Percentiles rank a stretch among this genome's conserved stretches.
phyloP scores from a whole-genome alignment of 2,329 filamentous ascomycete genomes.

The Cladosporium velox region DNA sequence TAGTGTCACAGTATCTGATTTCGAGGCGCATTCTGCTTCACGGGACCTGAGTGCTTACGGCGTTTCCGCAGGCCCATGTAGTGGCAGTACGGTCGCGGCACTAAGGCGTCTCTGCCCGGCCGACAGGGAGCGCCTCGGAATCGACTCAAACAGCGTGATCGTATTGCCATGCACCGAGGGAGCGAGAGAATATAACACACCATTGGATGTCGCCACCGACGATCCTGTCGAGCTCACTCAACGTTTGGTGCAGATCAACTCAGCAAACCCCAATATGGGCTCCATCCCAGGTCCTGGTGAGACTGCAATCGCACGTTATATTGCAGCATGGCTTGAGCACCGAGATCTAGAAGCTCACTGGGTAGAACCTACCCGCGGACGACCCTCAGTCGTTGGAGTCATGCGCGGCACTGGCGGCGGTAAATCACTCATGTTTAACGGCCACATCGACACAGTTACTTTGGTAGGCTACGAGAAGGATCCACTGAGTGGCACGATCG shows the following conservation, averaged over 20 bases:
- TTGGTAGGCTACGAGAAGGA: not conserved
- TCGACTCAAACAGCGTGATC: slow-evolving; percentile 44
- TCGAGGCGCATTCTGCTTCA: slow-evolving; percentile 62
- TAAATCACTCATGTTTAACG: slow-evolving; percentile 3
- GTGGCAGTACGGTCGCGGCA: slow-evolving; percentile 58
- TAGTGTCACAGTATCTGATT: slow-evolving; percentile 60
- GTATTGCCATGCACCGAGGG: slow-evolving; percentile 68
- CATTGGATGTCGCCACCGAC: slow-evolving; percentile 7
- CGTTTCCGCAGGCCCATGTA: slow-evolving; percentile 61
- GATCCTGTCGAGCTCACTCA: slow-evolving; percentile 13
- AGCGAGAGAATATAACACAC: slow-evolving; percentile 50
- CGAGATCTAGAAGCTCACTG: not conserved
- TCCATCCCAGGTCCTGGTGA: not conserved
- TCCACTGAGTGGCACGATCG: not conserved
- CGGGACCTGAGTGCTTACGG: slow-evolving; percentile 51
- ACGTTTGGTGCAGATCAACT: slow-evolving; percentile 6
- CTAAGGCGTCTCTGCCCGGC: slow-evolving; percentile 50
- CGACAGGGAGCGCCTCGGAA: slow-evolving; percentile 41
- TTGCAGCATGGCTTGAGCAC: slow-evolving; percentile 13
- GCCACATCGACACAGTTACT: slow-evolving; percentile 11
- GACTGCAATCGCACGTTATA: not conserved
- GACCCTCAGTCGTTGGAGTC: not conserved
- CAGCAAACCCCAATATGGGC: slow-evolving; percentile 2
- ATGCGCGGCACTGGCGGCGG: not conserved
- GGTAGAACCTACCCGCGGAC: slow-evolving; percentile 4